These are phyloP conservation scores for Coffea eugenioides DNA, from an alignment of 257 asterid species.

Conservation along the genomic window DNA sequence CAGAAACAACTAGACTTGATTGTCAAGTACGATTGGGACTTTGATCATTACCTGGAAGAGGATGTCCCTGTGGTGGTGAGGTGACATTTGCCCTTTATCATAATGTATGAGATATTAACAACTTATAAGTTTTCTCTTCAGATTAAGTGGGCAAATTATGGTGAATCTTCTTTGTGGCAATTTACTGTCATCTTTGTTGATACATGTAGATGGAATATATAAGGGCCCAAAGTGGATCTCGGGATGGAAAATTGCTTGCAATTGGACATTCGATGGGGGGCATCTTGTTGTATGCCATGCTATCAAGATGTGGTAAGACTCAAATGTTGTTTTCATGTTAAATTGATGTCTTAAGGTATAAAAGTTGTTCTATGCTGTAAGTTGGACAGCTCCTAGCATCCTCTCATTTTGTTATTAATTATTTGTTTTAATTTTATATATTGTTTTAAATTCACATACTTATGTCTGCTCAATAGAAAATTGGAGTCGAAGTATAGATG, in stretches of 20 bases:
- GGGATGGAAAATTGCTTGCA: slow-evolving; percentile 83
- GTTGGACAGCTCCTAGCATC: background rate
- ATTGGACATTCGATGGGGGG: slow-evolving; percentile 99
- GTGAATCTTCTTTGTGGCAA: slow-evolving; percentile 1
- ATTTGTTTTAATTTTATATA: background rate
- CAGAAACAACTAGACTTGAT: slow-evolving; percentile 95
- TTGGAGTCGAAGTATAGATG: background rate
- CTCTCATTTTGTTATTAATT: background rate
- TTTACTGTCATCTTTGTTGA: slow-evolving; percentile 15
- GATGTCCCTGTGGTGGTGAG: slow-evolving; percentile 99
- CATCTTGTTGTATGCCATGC: slow-evolving; percentile 83
- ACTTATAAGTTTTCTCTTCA: slow-evolving; percentile 9
- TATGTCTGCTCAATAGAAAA: background rate
- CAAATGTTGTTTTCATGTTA: background rate
- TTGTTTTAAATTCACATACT: background rate
- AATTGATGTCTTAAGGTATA: background rate
- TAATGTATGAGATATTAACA: slow-evolving; percentile 15
- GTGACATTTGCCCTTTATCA: slow-evolving; percentile 63
- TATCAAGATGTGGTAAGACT: slow-evolving; percentile 74
- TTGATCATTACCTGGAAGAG: slow-evolving; percentile 93
- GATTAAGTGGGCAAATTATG: slow-evolving; percentile 3
- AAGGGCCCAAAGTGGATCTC: slow-evolving; percentile 64
- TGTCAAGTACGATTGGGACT: slow-evolving; percentile 93
- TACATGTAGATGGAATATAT: slow-evolving; percentile 73
- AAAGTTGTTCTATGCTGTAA: background rate